Percentiles rank a stretch among this genome's conserved stretches.
These are phyloP conservation scores for Leishmania turanica DNA, from an alignment of 208 protist genomes.

Conservation along the genomic window DNA sequence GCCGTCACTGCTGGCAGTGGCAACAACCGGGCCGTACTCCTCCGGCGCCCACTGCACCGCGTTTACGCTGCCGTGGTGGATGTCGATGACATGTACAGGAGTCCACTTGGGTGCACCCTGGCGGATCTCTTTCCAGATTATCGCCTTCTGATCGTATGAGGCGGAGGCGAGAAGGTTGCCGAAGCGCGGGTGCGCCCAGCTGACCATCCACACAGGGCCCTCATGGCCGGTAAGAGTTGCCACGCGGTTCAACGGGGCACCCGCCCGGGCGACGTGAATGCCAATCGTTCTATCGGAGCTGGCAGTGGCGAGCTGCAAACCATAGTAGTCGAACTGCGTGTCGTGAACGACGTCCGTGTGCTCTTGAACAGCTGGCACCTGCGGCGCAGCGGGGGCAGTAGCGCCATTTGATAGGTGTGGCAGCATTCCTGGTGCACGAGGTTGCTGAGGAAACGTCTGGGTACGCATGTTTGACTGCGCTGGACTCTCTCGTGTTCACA, in stretches of 20 bases:
- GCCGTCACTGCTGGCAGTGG: slow-evolving; percentile 82
- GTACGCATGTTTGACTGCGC: slow-evolving; percentile 9
- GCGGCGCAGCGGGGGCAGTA: slow-evolving; percentile 1
- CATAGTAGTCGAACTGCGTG: slow-evolving; percentile 98
- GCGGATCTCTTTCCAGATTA: slow-evolving; percentile 94
- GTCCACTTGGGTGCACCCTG: slow-evolving; percentile 46
- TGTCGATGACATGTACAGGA: slow-evolving; percentile 74
- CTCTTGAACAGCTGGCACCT: slow-evolving; percentile 25
- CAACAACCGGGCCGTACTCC: slow-evolving; percentile 64
- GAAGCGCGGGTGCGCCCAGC: slow-evolving; percentile 98
- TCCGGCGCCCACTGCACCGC: slow-evolving; percentile 83
- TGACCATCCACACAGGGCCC: slow-evolving; percentile 98
- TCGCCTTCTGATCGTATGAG: slow-evolving; percentile 97
- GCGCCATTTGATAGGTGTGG: slow-evolving; percentile 10
- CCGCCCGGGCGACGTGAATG: slow-evolving; percentile 91
- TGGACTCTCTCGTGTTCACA: not conserved
- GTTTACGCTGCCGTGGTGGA: slow-evolving; percentile 80
- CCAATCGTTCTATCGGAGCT: slow-evolving; percentile 97
- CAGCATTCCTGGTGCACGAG: slow-evolving; percentile 17
- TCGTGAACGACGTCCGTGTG: slow-evolving; percentile 97
- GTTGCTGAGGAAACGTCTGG: slow-evolving; percentile 27
- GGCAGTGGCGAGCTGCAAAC: slow-evolving; percentile 96
- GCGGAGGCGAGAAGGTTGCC: slow-evolving; percentile 96
- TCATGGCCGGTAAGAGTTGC: slow-evolving; percentile 91
- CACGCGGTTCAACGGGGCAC: slow-evolving; percentile 52